Evolutionary conservation across 305 asterid genomes (phyloP).

Genomic region (Fraxinus latifolia): DNA sequence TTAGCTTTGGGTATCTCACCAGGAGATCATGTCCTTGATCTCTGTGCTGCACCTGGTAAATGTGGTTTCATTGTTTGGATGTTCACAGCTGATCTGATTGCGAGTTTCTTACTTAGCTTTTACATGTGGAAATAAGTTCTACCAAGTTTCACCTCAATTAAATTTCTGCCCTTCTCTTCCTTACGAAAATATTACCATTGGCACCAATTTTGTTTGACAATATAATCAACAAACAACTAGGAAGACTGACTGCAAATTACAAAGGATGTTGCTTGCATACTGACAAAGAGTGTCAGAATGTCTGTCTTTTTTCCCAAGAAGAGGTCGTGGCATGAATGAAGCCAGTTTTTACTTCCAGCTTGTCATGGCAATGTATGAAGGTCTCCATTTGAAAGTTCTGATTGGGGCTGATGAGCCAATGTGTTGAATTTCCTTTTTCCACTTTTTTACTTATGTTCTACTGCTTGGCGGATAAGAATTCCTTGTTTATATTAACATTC

Average conservation of each 20-base stretch:
- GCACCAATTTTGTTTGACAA: not conserved
- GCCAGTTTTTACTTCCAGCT: not conserved
- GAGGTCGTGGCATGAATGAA: not conserved
- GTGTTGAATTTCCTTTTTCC: not conserved
- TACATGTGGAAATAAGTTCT: not conserved
- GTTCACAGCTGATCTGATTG: not conserved
- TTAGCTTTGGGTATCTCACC: conserved; percentile 61
- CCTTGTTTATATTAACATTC: not conserved
- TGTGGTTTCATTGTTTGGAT: conserved; percentile 21
- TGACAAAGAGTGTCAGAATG: not conserved
- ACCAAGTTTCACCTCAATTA: not conserved
- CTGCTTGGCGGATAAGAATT: not conserved
- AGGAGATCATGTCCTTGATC: conserved; percentile 88
- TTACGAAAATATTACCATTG: not conserved
- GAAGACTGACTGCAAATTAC: not conserved
- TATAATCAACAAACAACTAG: not conserved
- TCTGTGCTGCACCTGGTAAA: conserved; percentile 93
- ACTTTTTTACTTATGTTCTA: not conserved
- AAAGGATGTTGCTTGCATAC: not conserved
- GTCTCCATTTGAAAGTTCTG: not conserved
- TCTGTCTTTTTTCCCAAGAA: not conserved
- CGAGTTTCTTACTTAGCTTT: not conserved
- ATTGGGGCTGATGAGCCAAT: not conserved
- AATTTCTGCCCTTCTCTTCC: not conserved
- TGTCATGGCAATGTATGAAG: not conserved